Base-by-base conservation (phyloP, 1,139 yeast genomes). In the Saccharomyces hybrid region DNA sequence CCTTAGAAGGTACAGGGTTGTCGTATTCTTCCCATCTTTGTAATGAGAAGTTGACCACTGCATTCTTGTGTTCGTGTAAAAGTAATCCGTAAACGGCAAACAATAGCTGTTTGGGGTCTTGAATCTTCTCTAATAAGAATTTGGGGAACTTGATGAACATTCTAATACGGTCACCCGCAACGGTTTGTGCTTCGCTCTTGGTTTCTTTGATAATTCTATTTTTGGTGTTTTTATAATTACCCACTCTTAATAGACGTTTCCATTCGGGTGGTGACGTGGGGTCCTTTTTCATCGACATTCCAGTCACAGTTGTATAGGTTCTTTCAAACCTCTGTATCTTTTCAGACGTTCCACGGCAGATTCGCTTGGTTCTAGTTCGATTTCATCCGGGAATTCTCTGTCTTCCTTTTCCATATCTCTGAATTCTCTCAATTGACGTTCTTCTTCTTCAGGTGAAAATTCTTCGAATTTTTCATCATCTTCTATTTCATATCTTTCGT, bases 311-410 rank as follows among this genome's bases (percentile, higher is more conserved):
- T 83, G 51, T 86, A 83, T 59, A 95, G 73, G 49, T 88, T 87
- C n/a, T 70, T 88, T 88, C 59, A 91, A 80, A 56, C 98, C 98
- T 70, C 98, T 80, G 71, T 89, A 93, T 56, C 89, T 80, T 38
- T 77, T 72, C 56, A 93, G 76, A 58, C 88, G 79, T 60, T 89
- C 90, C 63, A 79, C 81, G 12, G 88, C 99, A 9, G 86, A 79
- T 61, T 81, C 90, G 4, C 73, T 67, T 31, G 98, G 97, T 53
- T 78, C 80, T 51, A 93, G 74, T 70, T 95, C 98, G 55, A 91
- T 73, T 72, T 95, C 99, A 72, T 95, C 99, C 0, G 99, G 98
- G 75, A 90, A 93, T 64, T 93, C 97, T 48, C 83, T 78, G 68
- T 93, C 97, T 52, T 90, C 97, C 58, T 80, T 80, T 59, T 85